Conservation (phyloP, 345 rosid genomes). For the Moringa oleifera region DNA sequence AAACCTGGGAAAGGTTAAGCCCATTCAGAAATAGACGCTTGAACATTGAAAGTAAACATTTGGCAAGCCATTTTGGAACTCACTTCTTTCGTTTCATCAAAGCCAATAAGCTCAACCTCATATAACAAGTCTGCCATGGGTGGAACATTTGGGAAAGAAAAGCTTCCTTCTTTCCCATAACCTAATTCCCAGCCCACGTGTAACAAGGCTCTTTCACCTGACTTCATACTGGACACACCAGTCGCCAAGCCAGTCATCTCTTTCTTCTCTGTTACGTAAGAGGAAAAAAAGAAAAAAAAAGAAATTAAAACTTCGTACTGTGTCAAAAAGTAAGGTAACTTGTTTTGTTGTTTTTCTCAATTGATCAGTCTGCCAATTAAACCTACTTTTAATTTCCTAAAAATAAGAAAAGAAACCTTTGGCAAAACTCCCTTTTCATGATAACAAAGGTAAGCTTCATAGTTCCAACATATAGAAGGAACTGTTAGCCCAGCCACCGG, state of each 20-base stretch:
- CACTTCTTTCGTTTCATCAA: constrained; percentile 90
- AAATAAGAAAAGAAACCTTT: too few species aligned
- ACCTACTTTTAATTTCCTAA: too few species aligned
- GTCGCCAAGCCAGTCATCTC: constrained; percentile 87
- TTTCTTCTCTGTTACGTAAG: constrained; percentile 71
- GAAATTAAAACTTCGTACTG: constrained; percentile 4
- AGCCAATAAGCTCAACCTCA: constrained; percentile 94
- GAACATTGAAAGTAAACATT: background rate
- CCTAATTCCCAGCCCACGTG: constrained; percentile 89
- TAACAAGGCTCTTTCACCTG: constrained; percentile 81
- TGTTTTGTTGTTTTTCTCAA: too few species aligned
- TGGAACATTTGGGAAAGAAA: constrained; percentile 94
- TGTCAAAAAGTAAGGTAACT: background rate
- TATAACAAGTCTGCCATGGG: constrained; percentile 83
- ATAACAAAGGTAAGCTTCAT: too few species aligned
- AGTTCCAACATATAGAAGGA: too few species aligned
- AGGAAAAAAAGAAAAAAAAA: too few species aligned
- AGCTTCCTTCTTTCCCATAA: constrained; percentile 92
- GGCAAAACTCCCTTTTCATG: too few species aligned
- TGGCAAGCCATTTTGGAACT: constrained; percentile 16
- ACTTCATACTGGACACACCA: constrained; percentile 82
- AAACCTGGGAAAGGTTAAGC: constrained; percentile 1
- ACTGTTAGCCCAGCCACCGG: too few species aligned
- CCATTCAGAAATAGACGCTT: background rate
- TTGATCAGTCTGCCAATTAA: too few species aligned